Conservation (phyloP, 306 rosid species). For the Cicer judaicum region DNA sequence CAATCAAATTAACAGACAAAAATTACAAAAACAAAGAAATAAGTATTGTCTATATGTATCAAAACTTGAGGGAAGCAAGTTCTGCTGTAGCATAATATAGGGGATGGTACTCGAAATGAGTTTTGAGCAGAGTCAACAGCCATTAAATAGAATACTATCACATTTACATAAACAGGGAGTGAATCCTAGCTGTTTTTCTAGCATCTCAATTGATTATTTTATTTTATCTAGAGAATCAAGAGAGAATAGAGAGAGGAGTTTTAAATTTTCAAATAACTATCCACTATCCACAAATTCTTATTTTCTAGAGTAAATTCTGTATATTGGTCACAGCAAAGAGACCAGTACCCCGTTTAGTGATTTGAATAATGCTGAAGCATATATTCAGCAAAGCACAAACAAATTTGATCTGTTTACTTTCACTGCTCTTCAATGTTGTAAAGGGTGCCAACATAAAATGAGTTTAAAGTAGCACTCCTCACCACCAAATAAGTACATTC, state of each 20-base stretch:
- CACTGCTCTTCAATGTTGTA: not conserved
- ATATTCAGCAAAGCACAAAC: constrained; percentile 13
- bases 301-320: not conserved
- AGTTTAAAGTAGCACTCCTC: constrained; percentile 4
- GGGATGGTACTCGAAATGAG: constrained; percentile 9
- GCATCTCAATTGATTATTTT: constrained; percentile 30
- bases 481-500: constrained; percentile 16
- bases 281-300: constrained; percentile 1
- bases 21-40: not conserved
- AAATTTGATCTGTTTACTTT: not conserved
- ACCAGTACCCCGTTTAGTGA: not conserved
- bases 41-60: not conserved
- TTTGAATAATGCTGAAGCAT: constrained; percentile 7
- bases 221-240: constrained; percentile 24
- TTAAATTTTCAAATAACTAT: constrained; percentile 14
- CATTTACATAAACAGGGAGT: constrained; percentile 23
- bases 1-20: not conserved
- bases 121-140: constrained; percentile 9
- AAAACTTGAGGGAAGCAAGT: constrained; percentile 11
- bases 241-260: constrained; percentile 3
- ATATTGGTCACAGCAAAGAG: constrained; percentile 12
- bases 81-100: constrained; percentile 4
- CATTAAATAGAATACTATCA: constrained; percentile 12
- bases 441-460: not conserved
- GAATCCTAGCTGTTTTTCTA: constrained; percentile 9